A percentile compares a stretch with the other conserved stretches of the same genome.
Evolutionary conservation across 345 rosid genomes (phyloP).

Genomic region (Citrus australasica): DNA sequence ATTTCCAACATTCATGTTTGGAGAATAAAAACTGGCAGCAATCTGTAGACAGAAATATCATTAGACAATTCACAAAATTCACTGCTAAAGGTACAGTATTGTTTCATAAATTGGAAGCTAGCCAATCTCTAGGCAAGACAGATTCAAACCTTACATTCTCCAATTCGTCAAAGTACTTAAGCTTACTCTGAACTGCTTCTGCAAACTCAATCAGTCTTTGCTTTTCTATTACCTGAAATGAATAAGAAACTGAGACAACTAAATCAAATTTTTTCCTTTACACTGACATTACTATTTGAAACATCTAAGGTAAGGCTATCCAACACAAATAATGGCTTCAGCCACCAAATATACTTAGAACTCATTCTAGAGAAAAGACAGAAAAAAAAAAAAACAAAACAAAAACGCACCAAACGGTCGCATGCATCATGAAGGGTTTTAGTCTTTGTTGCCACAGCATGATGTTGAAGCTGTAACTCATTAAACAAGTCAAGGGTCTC

Average conservation of each 20-base stretch:
- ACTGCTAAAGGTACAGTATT: not conserved
- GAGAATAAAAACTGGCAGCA: constrained; percentile 81
- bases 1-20: constrained; percentile 76
- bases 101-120: not conserved
- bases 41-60: constrained; percentile 48
- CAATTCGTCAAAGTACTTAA: constrained; percentile 95
- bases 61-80: constrained; percentile 2
- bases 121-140: constrained; percentile 27
- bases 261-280: not conserved
- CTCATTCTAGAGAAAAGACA: not conserved
- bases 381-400: not conserved
- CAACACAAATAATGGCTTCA: not conserved
- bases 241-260: constrained; percentile 18
- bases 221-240: constrained; percentile 72
- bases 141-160: constrained; percentile 95
- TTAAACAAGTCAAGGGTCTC: constrained; percentile 81
- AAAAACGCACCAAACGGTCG: constrained; percentile 69
- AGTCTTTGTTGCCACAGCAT: constrained; percentile 92
- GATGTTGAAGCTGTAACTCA: constrained; percentile 85
- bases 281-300: not conserved
- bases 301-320: not conserved
- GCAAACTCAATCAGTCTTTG: constrained; percentile 88
- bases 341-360: not conserved
- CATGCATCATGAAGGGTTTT: constrained; percentile 99
- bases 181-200: constrained; percentile 91